Conservation (phyloP, 2,329 filamentous ascomycete genomes). For the Aspergillus quadricinctus region DNA sequence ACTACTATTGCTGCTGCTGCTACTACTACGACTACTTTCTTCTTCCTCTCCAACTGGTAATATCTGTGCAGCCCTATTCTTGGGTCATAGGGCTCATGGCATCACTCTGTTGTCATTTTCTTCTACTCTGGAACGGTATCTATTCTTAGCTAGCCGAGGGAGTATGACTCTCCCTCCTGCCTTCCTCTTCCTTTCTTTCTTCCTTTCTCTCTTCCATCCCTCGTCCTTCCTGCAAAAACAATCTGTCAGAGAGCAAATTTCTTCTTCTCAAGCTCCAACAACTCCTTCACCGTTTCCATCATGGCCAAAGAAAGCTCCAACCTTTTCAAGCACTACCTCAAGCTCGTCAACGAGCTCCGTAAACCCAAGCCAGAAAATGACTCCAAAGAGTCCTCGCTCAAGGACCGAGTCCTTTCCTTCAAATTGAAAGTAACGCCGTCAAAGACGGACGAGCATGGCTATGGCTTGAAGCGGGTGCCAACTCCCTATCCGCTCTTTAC, state of each 20-base stretch:
- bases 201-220: not conserved
- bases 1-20: too few relatives aligned
- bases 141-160: not conserved
- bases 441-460: not conserved
- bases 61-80: too few relatives aligned
- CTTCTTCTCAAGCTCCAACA: not conserved
- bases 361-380: not conserved
- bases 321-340: not conserved
- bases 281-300: not conserved
- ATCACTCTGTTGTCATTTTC: not conserved
- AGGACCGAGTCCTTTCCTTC: not conserved
- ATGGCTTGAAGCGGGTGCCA: not conserved
- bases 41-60: too few relatives aligned
- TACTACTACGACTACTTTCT: too few relatives aligned
- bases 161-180: not conserved
- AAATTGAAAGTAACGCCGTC: not conserved
- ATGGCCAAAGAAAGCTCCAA: not conserved
- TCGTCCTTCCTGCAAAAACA: not conserved
- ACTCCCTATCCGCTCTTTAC: not conserved
- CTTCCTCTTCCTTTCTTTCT: not conserved
- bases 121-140: not conserved
- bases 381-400: not conserved
- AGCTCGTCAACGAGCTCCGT: not conserved
- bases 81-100: not conserved
- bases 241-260: not conserved